Percentiles rank a stretch among this genome's conserved stretches.
Evolutionary conservation across 2,329 filamentous ascomycete genomes (phyloP).

Genomic region (Arthroderma sp.): DNA sequence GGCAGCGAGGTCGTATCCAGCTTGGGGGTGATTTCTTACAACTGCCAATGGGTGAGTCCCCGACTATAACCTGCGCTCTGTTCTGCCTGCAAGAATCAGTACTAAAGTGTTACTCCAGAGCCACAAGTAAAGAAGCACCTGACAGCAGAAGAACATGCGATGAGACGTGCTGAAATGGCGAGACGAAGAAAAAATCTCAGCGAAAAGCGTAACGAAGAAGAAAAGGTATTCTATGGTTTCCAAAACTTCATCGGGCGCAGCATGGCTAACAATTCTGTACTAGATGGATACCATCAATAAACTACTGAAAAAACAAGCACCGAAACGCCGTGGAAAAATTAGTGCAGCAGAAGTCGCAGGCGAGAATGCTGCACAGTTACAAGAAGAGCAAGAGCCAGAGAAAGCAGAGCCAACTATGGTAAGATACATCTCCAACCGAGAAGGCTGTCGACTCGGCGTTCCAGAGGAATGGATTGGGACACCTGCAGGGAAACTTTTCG

Average conservation of each 20-base stretch:
- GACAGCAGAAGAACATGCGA: slow-evolving; percentile 59
- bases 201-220: slow-evolving; percentile 66
- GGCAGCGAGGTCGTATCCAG: slow-evolving; percentile 49
- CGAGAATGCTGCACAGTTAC: slow-evolving; percentile 26
- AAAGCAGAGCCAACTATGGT: slow-evolving; percentile 33
- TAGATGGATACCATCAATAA: slow-evolving; percentile 56
- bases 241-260: background rate
- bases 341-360: slow-evolving; percentile 30
- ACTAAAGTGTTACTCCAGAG: slow-evolving; percentile 28
- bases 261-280: background rate
- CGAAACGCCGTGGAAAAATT: slow-evolving; percentile 42
- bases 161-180: slow-evolving; percentile 62
- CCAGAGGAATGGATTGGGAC: slow-evolving; percentile 37
- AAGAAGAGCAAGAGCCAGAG: slow-evolving; percentile 24
- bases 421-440: slow-evolving; percentile 31
- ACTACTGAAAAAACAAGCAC: slow-evolving; percentile 52
- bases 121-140: slow-evolving; percentile 61
- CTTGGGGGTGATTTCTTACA: slow-evolving; percentile 39
- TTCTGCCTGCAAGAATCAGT: background rate
- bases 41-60: slow-evolving; percentile 41
- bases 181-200: slow-evolving; percentile 58
- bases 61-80: background rate
- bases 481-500: slow-evolving; percentile 29
- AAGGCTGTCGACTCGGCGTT: slow-evolving; percentile 30
- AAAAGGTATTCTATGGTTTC: slow-evolving; percentile 42